Conservation (phyloP, 345 rosid species). For the Ceriops zippeliana region DNA sequence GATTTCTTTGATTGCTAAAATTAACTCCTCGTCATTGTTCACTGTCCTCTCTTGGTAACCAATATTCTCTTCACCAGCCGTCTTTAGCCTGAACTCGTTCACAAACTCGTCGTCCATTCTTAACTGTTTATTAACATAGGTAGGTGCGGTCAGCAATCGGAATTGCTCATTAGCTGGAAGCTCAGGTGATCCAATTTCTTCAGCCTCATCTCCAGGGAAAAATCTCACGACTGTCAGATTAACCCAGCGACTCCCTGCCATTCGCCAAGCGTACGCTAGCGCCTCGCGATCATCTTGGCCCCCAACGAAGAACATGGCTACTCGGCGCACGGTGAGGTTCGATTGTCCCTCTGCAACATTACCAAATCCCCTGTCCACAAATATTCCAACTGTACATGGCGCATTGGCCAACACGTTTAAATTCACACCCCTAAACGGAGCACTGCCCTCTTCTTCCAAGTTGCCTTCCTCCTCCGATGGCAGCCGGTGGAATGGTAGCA, state of each 20-base stretch:
- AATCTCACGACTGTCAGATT: constrained; percentile 48
- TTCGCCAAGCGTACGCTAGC: constrained; percentile 55
- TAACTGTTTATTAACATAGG: constrained; percentile 15
- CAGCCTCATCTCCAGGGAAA: constrained; percentile 20
- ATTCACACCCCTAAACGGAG: constrained; percentile 41
- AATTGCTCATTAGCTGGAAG: neutral
- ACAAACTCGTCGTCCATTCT: constrained; percentile 36
- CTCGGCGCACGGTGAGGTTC: constrained; percentile 11
- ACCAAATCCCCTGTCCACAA: constrained; percentile 62
- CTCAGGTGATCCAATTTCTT: neutral
- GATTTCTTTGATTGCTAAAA: constrained; percentile 29
- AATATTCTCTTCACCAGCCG: constrained; percentile 23
- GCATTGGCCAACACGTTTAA: constrained; percentile 45
- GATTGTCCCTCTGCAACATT: constrained; percentile 11
- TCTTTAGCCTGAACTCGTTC: constrained; percentile 43
- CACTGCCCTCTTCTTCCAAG: constrained; percentile 36
- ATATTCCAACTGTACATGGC: constrained; percentile 62
- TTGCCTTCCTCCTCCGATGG: constrained; percentile 22
- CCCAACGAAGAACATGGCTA: constrained; percentile 48
- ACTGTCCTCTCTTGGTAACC: constrained; percentile 39
- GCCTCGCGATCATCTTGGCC: constrained; percentile 76
- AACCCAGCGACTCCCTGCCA: constrained; percentile 33
- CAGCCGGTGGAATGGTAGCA: constrained; percentile 50
- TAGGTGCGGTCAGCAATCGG: constrained; percentile 2
- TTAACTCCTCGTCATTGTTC: constrained; percentile 38